Base-by-base conservation (phyloP, 805 yeast genomes). In the Metschnikowia arizonensis region DNA sequence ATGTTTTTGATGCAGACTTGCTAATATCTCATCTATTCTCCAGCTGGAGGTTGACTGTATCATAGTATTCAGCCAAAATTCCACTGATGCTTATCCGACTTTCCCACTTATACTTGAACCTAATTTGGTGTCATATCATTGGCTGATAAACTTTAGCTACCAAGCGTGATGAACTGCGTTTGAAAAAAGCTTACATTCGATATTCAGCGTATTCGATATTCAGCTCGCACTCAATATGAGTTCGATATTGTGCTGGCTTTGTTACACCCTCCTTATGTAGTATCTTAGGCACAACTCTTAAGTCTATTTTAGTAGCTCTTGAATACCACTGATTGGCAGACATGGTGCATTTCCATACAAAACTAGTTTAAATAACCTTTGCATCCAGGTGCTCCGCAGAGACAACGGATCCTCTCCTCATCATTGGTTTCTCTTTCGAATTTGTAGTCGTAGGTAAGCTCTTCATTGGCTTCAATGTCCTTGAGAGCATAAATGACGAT, bases 351-450 rank as follows among this genome's bases (percentile, higher is more conserved):
- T 12, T 7, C 30, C 30, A 28, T 28, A 28, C 15, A n/a, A 5
- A 28, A 26, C 24, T 59, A 90, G 61, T 91, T 91, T 56, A 91
- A 73, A 60, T 79, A 91, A 0, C 97, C 98, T 63, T 89, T 89
- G 67, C 99, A 93, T 0, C 86, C 89, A 0, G 89, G 82, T 1
- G 97, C 90, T 3, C 99, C 99, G 74, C 99, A 93, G 11, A 88
- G 73, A 70, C 99, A 93, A 10, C 88, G 81, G 49, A 90, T 83
- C 52, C 97, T 72, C 59, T 88, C 96, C 35, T 80, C 89, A 49
- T 88, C 95, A 55, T 88, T 87, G 5, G 85, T 81, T 59, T 90
- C 97, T 44, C 96, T 74, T 64, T 89, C 97, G 62, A 93, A 93
- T 63, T 91, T 90, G 63, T 93, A 93, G 64, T 93, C 98, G 57